A percentile compares a stretch with the other conserved stretches of the same genome.
Evolutionary conservation across 2,329 filamentous ascomycete species (phyloP).

Genomic region (Nigrospora oryzae): DNA sequence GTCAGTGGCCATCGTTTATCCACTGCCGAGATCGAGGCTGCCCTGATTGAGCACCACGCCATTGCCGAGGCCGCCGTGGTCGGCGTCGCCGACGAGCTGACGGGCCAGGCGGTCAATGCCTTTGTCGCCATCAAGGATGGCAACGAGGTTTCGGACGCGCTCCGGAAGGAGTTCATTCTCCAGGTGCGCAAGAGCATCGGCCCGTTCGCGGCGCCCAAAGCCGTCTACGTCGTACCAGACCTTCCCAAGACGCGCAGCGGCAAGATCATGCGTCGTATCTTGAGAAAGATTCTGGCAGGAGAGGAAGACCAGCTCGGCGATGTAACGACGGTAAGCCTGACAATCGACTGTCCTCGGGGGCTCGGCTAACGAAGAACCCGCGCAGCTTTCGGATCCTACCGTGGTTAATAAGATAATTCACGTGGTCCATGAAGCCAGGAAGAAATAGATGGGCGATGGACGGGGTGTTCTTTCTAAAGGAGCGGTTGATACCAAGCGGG

Average conservation of each 20-base stretch:
- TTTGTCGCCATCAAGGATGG: constrained; percentile 90
- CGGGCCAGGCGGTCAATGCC: constrained; percentile 93
- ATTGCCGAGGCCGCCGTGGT: constrained; percentile 95
- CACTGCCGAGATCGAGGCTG: constrained; percentile 95
- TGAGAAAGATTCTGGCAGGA: constrained; percentile 93
- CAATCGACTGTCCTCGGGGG: background rate
- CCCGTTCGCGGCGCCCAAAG: constrained; percentile 93
- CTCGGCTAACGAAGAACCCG: constrained; percentile 6
- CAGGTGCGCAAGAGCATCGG: constrained; percentile 97
- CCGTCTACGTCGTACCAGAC: constrained; percentile 82
- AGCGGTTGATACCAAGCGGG: constrained; percentile 6
- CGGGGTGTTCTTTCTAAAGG: constrained; percentile 1
- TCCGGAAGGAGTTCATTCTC: constrained; percentile 87
- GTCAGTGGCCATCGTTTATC: constrained; percentile 94
- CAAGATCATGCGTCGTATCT: constrained; percentile 97
- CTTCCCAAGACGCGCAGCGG: constrained; percentile 95
- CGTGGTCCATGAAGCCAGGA: constrained; percentile 58
- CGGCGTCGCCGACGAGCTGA: constrained; percentile 85
- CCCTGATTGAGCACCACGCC: constrained; percentile 81
- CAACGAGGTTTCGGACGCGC: constrained; percentile 64
- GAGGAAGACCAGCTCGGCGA: constrained; percentile 97
- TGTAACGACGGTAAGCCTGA: constrained; percentile 68
- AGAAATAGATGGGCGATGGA: constrained; percentile 32
- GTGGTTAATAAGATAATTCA: constrained; percentile 87
- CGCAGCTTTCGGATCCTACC: constrained; percentile 75